Percentiles rank a stretch among this genome's conserved stretches.
These are phyloP conservation scores for Naumovozyma baii DNA, from an alignment of 805 yeast genomes.

Conservation along the genomic window DNA sequence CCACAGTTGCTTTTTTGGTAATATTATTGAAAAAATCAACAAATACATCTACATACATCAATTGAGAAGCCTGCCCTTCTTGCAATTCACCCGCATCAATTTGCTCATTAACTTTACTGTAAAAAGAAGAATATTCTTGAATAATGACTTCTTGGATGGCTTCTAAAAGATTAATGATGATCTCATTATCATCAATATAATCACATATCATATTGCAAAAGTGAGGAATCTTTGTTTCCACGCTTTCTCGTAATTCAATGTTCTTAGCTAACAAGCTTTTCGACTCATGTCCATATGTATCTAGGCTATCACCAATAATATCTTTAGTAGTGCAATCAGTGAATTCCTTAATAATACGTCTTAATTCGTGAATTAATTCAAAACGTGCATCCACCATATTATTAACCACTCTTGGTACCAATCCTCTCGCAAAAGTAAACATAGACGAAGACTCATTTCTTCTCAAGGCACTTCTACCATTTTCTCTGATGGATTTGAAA, in stretches of 20 bases:
- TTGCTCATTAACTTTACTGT: slow-evolving; percentile 28
- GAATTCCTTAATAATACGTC: slow-evolving; percentile 59
- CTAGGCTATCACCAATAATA: slow-evolving; percentile 40
- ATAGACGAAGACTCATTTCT: slow-evolving; percentile 1
- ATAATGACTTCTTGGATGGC: slow-evolving; percentile 55
- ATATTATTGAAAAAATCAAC: slow-evolving; percentile 33
- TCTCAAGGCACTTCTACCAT: slow-evolving; percentile 1
- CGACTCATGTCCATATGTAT: slow-evolving; percentile 20
- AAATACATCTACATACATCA: slow-evolving; percentile 59
- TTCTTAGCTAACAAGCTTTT: slow-evolving; percentile 21
- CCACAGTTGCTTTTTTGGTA: neutral
- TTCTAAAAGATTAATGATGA: slow-evolving; percentile 45
- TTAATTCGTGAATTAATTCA: slow-evolving; percentile 66
- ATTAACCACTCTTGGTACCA: slow-evolving; percentile 46
- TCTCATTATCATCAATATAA: slow-evolving; percentile 49
- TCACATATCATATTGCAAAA: slow-evolving; percentile 40
- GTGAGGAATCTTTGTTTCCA: slow-evolving; percentile 48
- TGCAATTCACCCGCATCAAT: slow-evolving; percentile 16
- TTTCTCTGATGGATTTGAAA: slow-evolving; percentile 32
- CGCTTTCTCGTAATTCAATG: slow-evolving; percentile 37
- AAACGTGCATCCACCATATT: slow-evolving; percentile 70
- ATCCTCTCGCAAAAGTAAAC: slow-evolving; percentile 8
- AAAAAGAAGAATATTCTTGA: slow-evolving; percentile 48
- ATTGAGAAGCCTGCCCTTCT: slow-evolving; percentile 33
- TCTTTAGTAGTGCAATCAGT: slow-evolving; percentile 46